Percentiles rank a stretch among this genome's conserved stretches.
Evolutionary conservation across 139 green algal genomes (phyloP).

Genomic region (Edaphochlamys debaryana): DNA sequence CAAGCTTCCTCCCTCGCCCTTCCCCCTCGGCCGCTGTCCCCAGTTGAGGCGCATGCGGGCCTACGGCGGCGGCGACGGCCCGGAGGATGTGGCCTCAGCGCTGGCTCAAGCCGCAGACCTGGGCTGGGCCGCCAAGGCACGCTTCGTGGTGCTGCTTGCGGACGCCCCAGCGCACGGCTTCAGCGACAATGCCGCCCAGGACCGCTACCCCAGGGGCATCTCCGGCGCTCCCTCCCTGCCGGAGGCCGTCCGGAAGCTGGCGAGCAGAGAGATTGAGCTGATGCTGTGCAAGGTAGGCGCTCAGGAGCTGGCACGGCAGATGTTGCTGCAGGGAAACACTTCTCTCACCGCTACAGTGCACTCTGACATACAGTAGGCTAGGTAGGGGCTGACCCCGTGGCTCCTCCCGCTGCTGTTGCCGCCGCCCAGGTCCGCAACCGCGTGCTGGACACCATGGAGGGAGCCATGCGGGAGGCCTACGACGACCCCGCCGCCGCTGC

Average conservation of each 20-base stretch:
- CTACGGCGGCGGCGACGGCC: slow-evolving; percentile 47
- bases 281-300: slow-evolving; percentile 26
- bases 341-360: too few species aligned
- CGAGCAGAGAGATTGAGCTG: slow-evolving; percentile 14
- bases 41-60: slow-evolving; percentile 19
- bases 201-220: slow-evolving; percentile 34
- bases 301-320: too few species aligned
- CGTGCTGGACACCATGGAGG: slow-evolving; percentile 6
- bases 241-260: slow-evolving; percentile 11
- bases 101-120: slow-evolving; percentile 40
- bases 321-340: too few species aligned
- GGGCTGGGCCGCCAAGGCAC: slow-evolving; percentile 50
- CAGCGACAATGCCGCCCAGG: slow-evolving; percentile 2
- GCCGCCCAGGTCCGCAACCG: slow-evolving; percentile 1
- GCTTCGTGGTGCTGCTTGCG: slow-evolving; percentile 53
- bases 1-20: too few species aligned
- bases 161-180: slow-evolving; percentile 55
- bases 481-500: slow-evolving; percentile 21
- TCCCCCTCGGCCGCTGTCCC: too few species aligned
- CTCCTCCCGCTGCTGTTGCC: too few species aligned
- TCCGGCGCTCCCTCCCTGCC: neutral
- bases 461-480: slow-evolving; percentile 36
- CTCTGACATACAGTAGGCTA: too few species aligned
- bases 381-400: too few species aligned
- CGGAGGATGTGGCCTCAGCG: slow-evolving; percentile 51